phyloP scores from a whole-genome alignment of 108 stramenopile species.

The Cyclotella sp. region DNA sequence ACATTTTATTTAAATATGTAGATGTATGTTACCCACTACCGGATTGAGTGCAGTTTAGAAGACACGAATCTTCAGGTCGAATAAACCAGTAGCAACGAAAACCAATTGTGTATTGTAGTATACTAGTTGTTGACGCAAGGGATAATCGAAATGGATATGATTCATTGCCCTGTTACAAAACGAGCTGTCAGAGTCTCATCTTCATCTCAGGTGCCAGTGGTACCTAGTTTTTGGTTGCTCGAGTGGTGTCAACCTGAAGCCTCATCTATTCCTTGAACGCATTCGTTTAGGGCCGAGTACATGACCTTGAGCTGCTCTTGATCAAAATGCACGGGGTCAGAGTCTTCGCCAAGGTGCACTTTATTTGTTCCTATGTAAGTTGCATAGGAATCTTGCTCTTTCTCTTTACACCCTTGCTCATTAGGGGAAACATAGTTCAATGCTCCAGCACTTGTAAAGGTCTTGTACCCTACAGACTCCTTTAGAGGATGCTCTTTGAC shows the following conservation, averaged over 20 bases:
- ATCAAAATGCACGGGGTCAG: neutral
- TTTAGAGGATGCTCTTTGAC: neutral
- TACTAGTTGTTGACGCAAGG: too few species aligned
- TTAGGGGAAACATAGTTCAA: neutral
- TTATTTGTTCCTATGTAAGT: conserved; percentile 8
- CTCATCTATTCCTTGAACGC: conserved; percentile 40
- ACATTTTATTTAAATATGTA: too few species aligned
- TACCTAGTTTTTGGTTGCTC: too few species aligned
- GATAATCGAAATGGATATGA: too few species aligned
- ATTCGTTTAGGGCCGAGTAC: conserved; percentile 34
- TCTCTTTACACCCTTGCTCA: neutral
- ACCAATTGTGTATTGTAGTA: too few species aligned
- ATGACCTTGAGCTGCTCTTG: conserved; percentile 25
- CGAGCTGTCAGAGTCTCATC: neutral
- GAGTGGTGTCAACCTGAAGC: conserved; percentile 8
- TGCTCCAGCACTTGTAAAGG: neutral
- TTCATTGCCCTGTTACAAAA: too few species aligned
- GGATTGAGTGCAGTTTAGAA: too few species aligned
- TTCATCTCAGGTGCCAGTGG: neutral
- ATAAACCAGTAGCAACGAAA: too few species aligned
- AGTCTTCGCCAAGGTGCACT: neutral
- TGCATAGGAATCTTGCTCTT: neutral
- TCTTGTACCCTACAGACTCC: neutral
- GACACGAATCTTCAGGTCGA: too few species aligned
- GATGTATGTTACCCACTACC: too few species aligned